These are phyloP conservation scores for Trypanosoma theileri DNA, from an alignment of 208 protist species.

Conservation along the genomic window DNA sequence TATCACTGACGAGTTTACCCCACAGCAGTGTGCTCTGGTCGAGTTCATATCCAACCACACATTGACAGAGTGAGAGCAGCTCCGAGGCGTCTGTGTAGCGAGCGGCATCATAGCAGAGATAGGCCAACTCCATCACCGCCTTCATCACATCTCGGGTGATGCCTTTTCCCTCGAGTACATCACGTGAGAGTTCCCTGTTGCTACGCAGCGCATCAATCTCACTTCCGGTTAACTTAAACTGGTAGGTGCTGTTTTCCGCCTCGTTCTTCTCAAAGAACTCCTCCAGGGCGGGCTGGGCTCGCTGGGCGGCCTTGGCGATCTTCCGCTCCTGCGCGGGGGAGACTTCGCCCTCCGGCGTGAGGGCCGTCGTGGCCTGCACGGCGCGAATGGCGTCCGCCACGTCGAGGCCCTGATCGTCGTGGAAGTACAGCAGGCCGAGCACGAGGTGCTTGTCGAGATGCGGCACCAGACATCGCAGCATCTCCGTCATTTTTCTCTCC, in stretches of 20 bases:
- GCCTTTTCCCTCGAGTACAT: constrained; percentile 70
- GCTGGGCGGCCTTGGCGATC: constrained; percentile 54
- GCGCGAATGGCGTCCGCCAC: constrained; percentile 67
- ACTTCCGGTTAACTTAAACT: constrained; percentile 72
- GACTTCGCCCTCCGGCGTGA: constrained; percentile 66
- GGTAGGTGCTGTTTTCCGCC: constrained; percentile 64
- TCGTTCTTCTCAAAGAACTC: constrained; percentile 78
- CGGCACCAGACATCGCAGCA: constrained; percentile 69
- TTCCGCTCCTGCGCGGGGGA: constrained; percentile 69
- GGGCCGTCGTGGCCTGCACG: constrained; percentile 68
- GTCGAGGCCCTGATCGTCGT: constrained; percentile 64
- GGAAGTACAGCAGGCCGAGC: constrained; percentile 76
- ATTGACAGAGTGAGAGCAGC: constrained; percentile 80
- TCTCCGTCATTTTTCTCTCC: constrained; percentile 46
- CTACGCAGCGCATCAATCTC: constrained; percentile 74
- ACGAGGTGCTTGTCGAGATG: constrained; percentile 89
- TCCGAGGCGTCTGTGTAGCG: constrained; percentile 80
- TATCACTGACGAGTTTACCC: constrained; percentile 89
- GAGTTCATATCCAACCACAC: constrained; percentile 77
- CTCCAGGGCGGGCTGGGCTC: constrained; percentile 61
- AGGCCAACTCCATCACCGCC: constrained; percentile 75
- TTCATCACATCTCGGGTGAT: constrained; percentile 72
- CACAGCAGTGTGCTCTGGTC: constrained; percentile 66
- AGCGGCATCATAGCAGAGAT: constrained; percentile 86
- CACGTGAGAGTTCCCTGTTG: constrained; percentile 71